These are phyloP conservation scores for Aspergillus sclerotialis DNA, from an alignment of 2,329 filamentous ascomycete genomes.

Conservation along the genomic window DNA sequence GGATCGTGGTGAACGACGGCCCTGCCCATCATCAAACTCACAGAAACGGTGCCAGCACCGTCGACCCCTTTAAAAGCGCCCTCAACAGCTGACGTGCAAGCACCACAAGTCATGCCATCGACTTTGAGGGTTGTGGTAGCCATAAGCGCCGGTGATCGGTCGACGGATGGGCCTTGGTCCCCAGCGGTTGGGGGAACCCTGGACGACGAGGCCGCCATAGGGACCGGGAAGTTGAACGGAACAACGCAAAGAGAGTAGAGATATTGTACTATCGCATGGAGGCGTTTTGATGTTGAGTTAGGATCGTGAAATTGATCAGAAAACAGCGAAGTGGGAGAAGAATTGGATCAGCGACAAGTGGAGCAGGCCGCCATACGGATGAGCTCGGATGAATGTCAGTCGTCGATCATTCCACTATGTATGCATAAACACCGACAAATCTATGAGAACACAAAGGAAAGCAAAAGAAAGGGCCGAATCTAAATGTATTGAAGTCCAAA, in stretches of 20 bases:
- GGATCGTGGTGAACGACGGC: slow-evolving; percentile 92
- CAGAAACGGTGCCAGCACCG: slow-evolving; percentile 78
- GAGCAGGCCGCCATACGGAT: background rate
- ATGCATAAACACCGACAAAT: background rate
- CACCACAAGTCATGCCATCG: slow-evolving; percentile 80
- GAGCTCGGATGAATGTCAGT: background rate
- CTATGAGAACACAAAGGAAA: background rate
- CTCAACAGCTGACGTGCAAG: slow-evolving; percentile 94
- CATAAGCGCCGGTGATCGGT: slow-evolving; percentile 53
- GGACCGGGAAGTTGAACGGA: slow-evolving; percentile 8
- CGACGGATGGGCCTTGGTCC: slow-evolving; percentile 7
- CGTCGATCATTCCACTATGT: background rate
- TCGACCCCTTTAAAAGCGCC: slow-evolving; percentile 75
- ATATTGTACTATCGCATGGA: slow-evolving; percentile 11
- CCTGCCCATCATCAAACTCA: slow-evolving; percentile 90
- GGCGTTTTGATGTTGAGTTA: background rate
- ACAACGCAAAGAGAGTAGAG: slow-evolving; percentile 9
- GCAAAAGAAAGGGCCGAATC: too few relatives aligned
- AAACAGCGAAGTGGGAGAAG: background rate
- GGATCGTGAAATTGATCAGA: background rate
- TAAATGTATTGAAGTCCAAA: too few relatives aligned
- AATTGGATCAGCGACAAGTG: background rate
- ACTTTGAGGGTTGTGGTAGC: slow-evolving; percentile 87
- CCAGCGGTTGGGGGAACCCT: slow-evolving; percentile 12
- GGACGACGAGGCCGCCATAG: slow-evolving; percentile 13